phyloP scores from a whole-genome alignment of 2,329 filamentous ascomycete species.

The Ascomycota sp. region DNA sequence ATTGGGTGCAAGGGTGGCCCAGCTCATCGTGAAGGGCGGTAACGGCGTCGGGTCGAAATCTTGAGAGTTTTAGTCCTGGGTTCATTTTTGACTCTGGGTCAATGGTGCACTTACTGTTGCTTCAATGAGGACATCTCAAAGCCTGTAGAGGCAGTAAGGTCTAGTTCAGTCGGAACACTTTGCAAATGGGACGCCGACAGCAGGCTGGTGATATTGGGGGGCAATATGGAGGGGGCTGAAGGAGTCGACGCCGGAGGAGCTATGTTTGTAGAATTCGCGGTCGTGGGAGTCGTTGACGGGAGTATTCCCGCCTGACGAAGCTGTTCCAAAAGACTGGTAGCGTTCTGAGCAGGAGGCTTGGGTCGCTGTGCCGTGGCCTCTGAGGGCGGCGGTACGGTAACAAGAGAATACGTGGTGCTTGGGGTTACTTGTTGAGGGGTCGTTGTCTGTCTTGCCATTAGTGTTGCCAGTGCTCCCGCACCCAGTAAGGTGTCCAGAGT shows the following conservation, averaged over 20 bases:
- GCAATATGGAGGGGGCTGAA: conserved; percentile 9
- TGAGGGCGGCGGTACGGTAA: conserved; percentile 26
- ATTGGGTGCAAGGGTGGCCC: conserved; percentile 75
- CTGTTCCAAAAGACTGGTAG: conserved; percentile 41
- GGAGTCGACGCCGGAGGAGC: conserved; percentile 6
- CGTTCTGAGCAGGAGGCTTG: conserved; percentile 15
- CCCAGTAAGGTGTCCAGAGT: conserved; percentile 37
- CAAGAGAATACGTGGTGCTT: conserved; percentile 13
- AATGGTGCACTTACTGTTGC: conserved; percentile 31
- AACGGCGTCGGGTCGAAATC: conserved; percentile 53
- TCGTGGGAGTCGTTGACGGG: conserved; percentile 19
- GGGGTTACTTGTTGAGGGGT: conserved; percentile 25
- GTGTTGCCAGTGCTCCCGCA: conserved; percentile 33
- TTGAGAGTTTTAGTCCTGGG: conserved; percentile 11
- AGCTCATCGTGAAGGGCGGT: conserved; percentile 56
- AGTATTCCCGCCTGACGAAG: conserved; percentile 48
- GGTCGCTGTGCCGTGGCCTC: conserved; percentile 17
- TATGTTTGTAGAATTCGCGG: conserved; percentile 4
- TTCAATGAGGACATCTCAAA: conserved; percentile 49
- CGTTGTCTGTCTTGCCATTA: conserved; percentile 30
- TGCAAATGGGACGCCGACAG: conserved; percentile 12
- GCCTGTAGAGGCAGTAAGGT: conserved; percentile 15
- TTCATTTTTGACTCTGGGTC: background rate
- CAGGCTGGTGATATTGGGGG: conserved; percentile 15
- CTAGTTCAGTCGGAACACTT: background rate